phyloP scores from a whole-genome alignment of 768 basidiomycete genomes.

The Leccinellum rugosiceps region DNA sequence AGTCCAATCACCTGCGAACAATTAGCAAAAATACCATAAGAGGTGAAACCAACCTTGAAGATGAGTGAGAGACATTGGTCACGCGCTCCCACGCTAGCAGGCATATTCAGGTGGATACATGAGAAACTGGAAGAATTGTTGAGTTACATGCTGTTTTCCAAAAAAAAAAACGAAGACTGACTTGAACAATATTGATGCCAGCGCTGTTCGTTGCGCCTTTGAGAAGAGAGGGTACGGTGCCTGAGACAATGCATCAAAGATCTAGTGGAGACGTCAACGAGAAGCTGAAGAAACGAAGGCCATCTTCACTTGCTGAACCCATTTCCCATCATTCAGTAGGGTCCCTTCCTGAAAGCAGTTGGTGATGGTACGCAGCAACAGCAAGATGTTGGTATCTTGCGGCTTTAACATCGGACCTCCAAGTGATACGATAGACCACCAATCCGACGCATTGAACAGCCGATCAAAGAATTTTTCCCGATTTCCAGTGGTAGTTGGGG shows the following conservation, averaged over 20 bases:
- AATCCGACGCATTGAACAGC: conserved; percentile 68
- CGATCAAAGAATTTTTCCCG: conserved; percentile 55
- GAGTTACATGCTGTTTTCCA: background rate
- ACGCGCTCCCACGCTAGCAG: conserved; percentile 39
- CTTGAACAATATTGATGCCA: conserved; percentile 89
- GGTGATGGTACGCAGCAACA: conserved; percentile 74
- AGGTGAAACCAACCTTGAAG: conserved; percentile 38
- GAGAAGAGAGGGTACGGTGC: conserved; percentile 53
- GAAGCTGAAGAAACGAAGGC: conserved; percentile 1
- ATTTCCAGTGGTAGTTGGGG: conserved; percentile 42
- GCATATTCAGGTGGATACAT: conserved; percentile 47
- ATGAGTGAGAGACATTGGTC: conserved; percentile 44
- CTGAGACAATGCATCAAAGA: conserved; percentile 51
- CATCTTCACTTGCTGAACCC: conserved; percentile 48
- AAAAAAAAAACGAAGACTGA: conserved; percentile 38
- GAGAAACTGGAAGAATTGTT: conserved; percentile 51
- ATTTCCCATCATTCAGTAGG: conserved; percentile 40
- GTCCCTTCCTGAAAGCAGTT: conserved; percentile 70
- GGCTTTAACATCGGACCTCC: conserved; percentile 57
- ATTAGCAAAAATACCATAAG: conserved; percentile 6
- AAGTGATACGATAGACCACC: conserved; percentile 48
- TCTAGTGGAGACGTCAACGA: conserved; percentile 36
- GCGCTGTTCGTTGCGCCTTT: conserved; percentile 70
- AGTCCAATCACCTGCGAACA: conserved; percentile 28
- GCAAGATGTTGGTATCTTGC: conserved; percentile 80